Base-by-base conservation (phyloP, 345 rosid genomes). In the Salix purpurea region DNA sequence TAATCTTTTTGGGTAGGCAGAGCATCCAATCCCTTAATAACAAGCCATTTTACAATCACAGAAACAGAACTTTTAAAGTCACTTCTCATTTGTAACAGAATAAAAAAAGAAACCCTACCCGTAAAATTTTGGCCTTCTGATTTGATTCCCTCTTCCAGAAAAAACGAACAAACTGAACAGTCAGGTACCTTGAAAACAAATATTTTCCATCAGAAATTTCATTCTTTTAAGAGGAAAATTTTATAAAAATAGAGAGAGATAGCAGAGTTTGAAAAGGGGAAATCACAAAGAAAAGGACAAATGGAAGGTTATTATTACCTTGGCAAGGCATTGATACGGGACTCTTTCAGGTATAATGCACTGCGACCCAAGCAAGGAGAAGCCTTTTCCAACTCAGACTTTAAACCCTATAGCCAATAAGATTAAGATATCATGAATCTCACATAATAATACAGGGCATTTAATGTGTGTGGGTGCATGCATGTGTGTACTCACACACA, bases 101-200 rank as follows among this genome's bases (percentile, higher is more conserved):
- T 15, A 61, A 78, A 67, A n/a, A 66, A 74, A 67, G 42, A 30
- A 72, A 69, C 72, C 67, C 54, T 86, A 96, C 99, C 91, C 97
- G 86, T 76, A 96, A 87, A 80, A 96, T 96, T 86, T 96, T 96
- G 70, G 98, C 99, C 83, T 96, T 96, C 86, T 94, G 98, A 87
- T 94, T 96, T 64, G 96, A 91, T 77, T 96, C 99, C 82, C 99
- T 89, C 89, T 94, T 96, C 99, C 98, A 96, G 92, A 96, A 96
- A 87, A 96, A 96, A 1, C 97, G 96, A 70, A 96, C 98, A 86
- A 96, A 94, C 86, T 96, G 99, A 85, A 96, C 87, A n/a, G 98
- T 94, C 85, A 92, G 81, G 84, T 96, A 96, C 91, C 99, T 96
- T 81, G 74, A 78, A 78, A 78, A 67, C 36, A 74, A 76, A 64